Evolutionary conservation across 805 yeast genomes (phyloP).

Genomic region (Wickerhamomyces bisporus): DNA sequence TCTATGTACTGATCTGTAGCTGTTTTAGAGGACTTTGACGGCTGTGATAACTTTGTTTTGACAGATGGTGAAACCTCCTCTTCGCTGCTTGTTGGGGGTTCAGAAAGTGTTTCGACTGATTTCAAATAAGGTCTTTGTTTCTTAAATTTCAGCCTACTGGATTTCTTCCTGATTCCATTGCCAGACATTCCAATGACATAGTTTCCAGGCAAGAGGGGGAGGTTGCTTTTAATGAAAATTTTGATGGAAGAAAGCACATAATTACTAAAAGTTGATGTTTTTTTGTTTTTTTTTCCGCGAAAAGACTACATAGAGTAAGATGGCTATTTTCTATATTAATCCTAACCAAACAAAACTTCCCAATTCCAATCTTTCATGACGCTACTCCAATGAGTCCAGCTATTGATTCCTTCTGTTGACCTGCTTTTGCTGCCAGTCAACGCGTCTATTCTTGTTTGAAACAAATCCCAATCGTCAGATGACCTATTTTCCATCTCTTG

Average conservation of each 20-base stretch:
- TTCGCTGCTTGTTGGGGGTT: neutral
- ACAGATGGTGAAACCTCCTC: no score
- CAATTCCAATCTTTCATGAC: slow-evolving; percentile 75
- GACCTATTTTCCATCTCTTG: neutral
- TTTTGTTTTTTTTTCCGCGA: neutral
- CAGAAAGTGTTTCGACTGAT: neutral
- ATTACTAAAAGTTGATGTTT: no score
- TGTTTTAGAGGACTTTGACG: neutral
- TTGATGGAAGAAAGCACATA: no score
- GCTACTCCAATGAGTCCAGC: slow-evolving; percentile 60
- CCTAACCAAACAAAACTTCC: slow-evolving; percentile 55
- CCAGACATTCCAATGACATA: no score
- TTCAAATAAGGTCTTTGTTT: neutral
- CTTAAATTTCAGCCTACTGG: neutral
- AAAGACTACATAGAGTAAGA: neutral
- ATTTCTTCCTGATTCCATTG: no score
- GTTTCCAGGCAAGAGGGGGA: no score
- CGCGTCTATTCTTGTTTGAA: slow-evolving; percentile 20
- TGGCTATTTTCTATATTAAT: no score
- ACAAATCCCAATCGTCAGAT: slow-evolving; percentile 19
- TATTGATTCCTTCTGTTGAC: slow-evolving; percentile 38
- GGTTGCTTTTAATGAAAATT: no score
- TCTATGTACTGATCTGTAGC: slow-evolving; percentile 5
- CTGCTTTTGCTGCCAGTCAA: slow-evolving; percentile 18
- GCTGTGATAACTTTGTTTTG: no score